Conservation (phyloP, 2,329 filamentous ascomycete species). For the Zasmidium angulare region DNA sequence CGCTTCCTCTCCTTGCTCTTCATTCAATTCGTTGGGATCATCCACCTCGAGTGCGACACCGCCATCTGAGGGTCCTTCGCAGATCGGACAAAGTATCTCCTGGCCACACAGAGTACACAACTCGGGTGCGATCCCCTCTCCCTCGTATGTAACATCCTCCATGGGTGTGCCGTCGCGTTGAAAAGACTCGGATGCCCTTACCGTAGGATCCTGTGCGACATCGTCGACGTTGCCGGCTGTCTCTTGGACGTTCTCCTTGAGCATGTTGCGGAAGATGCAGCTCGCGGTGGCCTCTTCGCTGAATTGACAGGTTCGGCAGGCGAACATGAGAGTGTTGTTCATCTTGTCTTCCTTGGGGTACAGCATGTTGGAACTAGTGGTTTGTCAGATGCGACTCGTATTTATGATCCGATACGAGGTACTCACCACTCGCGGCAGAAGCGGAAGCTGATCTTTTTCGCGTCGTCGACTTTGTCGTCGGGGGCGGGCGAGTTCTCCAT, state of each 20-base stretch:
- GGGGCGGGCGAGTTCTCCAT: slow-evolving; percentile 40
- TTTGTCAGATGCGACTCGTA: slow-evolving; percentile 9
- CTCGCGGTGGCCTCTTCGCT: slow-evolving; percentile 81
- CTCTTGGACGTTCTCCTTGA: slow-evolving; percentile 88
- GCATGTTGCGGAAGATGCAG: slow-evolving; percentile 93
- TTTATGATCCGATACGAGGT: not conserved
- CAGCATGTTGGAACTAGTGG: slow-evolving; percentile 81
- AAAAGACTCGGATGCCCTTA: slow-evolving; percentile 59
- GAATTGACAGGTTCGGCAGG: slow-evolving; percentile 92
- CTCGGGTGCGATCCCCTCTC: slow-evolving; percentile 39
- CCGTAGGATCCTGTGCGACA: slow-evolving; percentile 96
- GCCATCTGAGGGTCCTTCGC: slow-evolving; percentile 47
- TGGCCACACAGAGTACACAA: slow-evolving; percentile 61
- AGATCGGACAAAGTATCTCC: slow-evolving; percentile 55
- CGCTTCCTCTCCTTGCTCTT: slow-evolving; percentile 25
- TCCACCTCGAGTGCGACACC: slow-evolving; percentile 48
- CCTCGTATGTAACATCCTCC: slow-evolving; percentile 24
- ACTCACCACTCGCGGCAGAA: slow-evolving; percentile 92
- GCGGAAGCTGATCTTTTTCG: slow-evolving; percentile 85
- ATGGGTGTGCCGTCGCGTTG: slow-evolving; percentile 19
- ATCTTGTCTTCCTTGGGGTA: slow-evolving; percentile 93
- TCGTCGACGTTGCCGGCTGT: slow-evolving; percentile 97
- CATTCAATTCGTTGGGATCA: slow-evolving; percentile 35
- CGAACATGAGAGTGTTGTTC: slow-evolving; percentile 84
- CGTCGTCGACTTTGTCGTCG: slow-evolving; percentile 38